These are phyloP conservation scores for Trichoderma aggressivum DNA, from an alignment of 2,329 filamentous ascomycete genomes.

Conservation along the genomic window DNA sequence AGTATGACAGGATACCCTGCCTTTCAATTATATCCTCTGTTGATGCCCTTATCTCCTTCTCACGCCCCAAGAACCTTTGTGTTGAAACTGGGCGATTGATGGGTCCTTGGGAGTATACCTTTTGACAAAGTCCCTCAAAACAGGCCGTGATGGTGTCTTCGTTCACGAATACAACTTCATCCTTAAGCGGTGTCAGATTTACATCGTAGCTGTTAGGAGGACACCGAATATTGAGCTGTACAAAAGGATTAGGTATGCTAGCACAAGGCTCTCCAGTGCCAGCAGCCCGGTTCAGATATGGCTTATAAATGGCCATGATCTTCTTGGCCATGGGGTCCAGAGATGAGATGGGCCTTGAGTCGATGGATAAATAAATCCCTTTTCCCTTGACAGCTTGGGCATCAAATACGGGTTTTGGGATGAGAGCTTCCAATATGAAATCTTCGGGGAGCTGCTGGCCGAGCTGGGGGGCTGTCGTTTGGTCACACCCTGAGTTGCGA, in stretches of 20 bases:
- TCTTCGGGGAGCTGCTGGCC: not conserved
- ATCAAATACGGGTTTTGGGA: constrained; percentile 52
- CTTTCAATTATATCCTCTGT: too few relatives aligned
- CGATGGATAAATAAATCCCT: constrained; percentile 64
- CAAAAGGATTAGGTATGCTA: constrained; percentile 52
- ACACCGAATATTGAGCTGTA: constrained; percentile 62
- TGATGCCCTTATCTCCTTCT: not conserved
- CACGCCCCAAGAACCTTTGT: not conserved
- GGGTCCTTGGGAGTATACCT: constrained; percentile 33
- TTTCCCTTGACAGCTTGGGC: constrained; percentile 40
- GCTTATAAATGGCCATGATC: constrained; percentile 52
- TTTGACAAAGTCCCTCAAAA: constrained; percentile 44
- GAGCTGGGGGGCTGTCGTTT: not conserved
- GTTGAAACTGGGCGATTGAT: not conserved
- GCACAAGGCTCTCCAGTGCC: constrained; percentile 24
- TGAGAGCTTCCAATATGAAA: constrained; percentile 52
- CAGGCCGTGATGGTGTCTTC: constrained; percentile 43
- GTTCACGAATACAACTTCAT: constrained; percentile 66
- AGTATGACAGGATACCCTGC: not conserved
- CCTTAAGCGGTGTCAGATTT: constrained; percentile 69
- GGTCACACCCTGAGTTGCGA: not conserved
- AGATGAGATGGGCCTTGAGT: constrained; percentile 61
- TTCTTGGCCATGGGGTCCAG: constrained; percentile 57
- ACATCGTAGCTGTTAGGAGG: constrained; percentile 62
- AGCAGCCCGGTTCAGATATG: constrained; percentile 39